phyloP scores from a whole-genome alignment of 108 stramenopile genomes.

The Nitzschia inconspicua region DNA sequence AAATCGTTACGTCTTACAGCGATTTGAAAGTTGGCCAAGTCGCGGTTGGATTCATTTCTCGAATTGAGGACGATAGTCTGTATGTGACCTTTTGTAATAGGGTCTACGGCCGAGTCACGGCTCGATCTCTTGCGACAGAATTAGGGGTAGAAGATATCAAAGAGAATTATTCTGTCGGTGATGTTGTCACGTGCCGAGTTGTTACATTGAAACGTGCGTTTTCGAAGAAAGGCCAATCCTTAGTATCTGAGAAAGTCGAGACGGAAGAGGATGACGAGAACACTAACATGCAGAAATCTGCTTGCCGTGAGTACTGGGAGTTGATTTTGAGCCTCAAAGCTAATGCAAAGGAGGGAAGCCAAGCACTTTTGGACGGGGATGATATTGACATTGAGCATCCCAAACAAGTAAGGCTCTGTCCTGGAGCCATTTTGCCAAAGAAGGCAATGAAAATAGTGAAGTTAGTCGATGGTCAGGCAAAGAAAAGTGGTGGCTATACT shows the following conservation, averaged over 20 bases:
- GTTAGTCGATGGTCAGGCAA: constrained; percentile 43
- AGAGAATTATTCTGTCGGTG: constrained; percentile 67
- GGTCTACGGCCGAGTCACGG: constrained; percentile 70
- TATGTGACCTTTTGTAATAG: constrained; percentile 83
- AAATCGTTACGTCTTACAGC: constrained; percentile 47
- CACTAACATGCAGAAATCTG: constrained; percentile 3
- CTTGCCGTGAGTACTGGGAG: constrained; percentile 30
- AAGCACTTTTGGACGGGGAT: constrained; percentile 20
- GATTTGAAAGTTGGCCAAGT: constrained; percentile 36
- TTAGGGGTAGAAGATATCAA: constrained; percentile 76
- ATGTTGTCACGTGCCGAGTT: constrained; percentile 74
- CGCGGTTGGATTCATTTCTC: constrained; percentile 72
- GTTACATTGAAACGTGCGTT: constrained; percentile 29
- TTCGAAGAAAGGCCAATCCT: constrained; percentile 5
- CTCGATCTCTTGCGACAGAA: constrained; percentile 63
- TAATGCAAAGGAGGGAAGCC: constrained; percentile 18
- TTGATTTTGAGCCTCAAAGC: constrained; percentile 16
- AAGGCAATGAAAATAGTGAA: constrained; percentile 78
- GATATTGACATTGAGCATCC: constrained; percentile 8
- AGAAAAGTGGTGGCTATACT: constrained; percentile 44
- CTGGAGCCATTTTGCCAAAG: constrained; percentile 60
- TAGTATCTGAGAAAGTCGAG: constrained; percentile 1
- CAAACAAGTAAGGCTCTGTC: constrained; percentile 33
- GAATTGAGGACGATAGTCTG: constrained; percentile 63
- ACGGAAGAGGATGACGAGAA: constrained; percentile 33